Percentiles rank a stretch among this genome's conserved stretches.
phyloP scores from a whole-genome alignment of 2,329 filamentous ascomycete species.

The Talaromyces atroroseus region DNA sequence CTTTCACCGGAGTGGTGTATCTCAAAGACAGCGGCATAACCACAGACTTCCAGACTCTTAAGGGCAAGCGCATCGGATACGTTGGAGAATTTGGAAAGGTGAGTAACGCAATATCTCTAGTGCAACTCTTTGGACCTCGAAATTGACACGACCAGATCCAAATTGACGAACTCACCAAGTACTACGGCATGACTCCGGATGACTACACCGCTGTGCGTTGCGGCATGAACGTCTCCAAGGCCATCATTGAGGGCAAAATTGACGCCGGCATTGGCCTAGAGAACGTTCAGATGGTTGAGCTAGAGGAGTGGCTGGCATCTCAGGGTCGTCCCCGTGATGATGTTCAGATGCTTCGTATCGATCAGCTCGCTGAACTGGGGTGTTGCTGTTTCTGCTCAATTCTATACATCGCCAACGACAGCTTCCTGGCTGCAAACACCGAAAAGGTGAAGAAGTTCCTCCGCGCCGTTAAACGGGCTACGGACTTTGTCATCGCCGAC shows the following conservation, averaged over 20 bases:
- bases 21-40: slow-evolving; percentile 70
- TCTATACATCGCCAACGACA: slow-evolving; percentile 73
- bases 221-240: slow-evolving; percentile 75
- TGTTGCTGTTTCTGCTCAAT: slow-evolving; percentile 83
- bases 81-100: slow-evolving; percentile 73
- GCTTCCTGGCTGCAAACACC: slow-evolving; percentile 60
- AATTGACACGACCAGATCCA: slow-evolving; percentile 52
- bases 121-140: neutral
- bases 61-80: slow-evolving; percentile 72
- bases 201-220: slow-evolving; percentile 74
- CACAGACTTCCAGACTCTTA: slow-evolving; percentile 66
- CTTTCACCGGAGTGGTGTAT: slow-evolving; percentile 74
- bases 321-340: slow-evolving; percentile 61
- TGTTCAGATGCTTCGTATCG: slow-evolving; percentile 75
- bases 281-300: slow-evolving; percentile 78
- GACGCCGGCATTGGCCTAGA: slow-evolving; percentile 73
- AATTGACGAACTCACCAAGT: slow-evolving; percentile 72
- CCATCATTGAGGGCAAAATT: slow-evolving; percentile 66
- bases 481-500: slow-evolving; percentile 62
- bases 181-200: slow-evolving; percentile 67
- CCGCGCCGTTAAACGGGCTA: slow-evolving; percentile 67
- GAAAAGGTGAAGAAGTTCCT: slow-evolving; percentile 64
- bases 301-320: slow-evolving; percentile 65
- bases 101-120: neutral
- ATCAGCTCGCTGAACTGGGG: slow-evolving; percentile 70